phyloP scores from a whole-genome alignment of 1,284 basidiomycete genomes.

The Ceraceosorus guamensis region DNA sequence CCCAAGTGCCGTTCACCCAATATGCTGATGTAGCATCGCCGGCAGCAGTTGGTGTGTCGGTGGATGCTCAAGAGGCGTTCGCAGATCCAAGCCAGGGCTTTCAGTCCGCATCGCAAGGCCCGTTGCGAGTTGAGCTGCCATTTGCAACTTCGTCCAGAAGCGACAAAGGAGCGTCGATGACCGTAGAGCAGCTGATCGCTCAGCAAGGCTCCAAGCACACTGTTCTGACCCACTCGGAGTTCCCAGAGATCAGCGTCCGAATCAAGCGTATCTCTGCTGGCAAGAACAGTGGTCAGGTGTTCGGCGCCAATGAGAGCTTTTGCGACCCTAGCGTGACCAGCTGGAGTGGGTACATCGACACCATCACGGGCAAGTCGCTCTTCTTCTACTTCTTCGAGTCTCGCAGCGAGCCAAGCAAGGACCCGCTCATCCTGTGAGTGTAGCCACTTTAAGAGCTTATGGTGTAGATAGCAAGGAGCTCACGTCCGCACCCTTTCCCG shows the following conservation, averaged over 20 bases:
- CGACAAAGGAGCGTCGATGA: too few species aligned
- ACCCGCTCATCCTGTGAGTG: slow-evolving; percentile 59
- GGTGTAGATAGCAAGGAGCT: too few species aligned
- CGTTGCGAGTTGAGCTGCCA: too few species aligned
- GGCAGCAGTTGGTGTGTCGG: too few species aligned
- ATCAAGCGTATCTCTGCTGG: slow-evolving; percentile 26
- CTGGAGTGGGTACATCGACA: slow-evolving; percentile 55
- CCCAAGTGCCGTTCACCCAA: too few species aligned
- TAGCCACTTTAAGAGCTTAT: too few species aligned
- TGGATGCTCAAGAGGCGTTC: too few species aligned
- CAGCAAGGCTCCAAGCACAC: slow-evolving; percentile 20
- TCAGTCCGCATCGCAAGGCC: too few species aligned
- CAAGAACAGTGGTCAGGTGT: not conserved
- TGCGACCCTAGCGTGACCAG: slow-evolving; percentile 40
- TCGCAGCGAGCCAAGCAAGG: slow-evolving; percentile 59
- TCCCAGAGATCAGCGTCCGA: slow-evolving; percentile 29
- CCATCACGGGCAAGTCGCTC: slow-evolving; percentile 60
- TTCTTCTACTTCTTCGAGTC: slow-evolving; percentile 85
- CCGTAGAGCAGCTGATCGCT: slow-evolving; percentile 25
- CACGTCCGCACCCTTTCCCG: not conserved
- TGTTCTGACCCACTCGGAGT: slow-evolving; percentile 30
- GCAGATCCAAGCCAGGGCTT: too few species aligned
- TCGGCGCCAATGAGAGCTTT: slow-evolving; percentile 33
- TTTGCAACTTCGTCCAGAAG: too few species aligned
- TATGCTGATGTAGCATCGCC: too few species aligned